Percentiles rank a stretch among this genome's conserved stretches.
phyloP scores from a whole-genome alignment of 2,329 filamentous ascomycete species.

The Sporothrix brunneoviolacea region DNA sequence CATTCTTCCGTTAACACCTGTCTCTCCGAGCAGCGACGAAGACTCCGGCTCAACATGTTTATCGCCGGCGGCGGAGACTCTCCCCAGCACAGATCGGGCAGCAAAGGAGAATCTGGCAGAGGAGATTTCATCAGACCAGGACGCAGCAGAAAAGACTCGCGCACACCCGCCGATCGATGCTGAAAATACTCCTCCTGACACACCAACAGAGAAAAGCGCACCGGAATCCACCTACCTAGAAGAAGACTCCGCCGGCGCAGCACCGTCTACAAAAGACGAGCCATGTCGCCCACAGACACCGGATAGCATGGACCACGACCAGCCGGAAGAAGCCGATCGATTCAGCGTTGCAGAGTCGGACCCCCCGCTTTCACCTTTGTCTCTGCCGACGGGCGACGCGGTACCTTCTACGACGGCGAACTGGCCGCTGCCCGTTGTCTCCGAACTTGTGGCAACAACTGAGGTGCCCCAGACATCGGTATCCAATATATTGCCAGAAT shows the following conservation, averaged over 20 bases:
- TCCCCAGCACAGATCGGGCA: background rate
- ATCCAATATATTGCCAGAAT: too few relatives aligned
- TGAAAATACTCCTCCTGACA: slow-evolving; percentile 2
- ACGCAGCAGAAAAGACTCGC: too few relatives aligned
- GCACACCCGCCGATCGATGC: background rate
- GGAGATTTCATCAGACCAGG: too few relatives aligned
- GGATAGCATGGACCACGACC: background rate
- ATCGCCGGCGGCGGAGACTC: background rate
- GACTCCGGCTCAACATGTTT: background rate
- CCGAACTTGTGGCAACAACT: background rate
- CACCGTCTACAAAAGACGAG: too few relatives aligned
- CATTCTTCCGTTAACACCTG: too few relatives aligned
- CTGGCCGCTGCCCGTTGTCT: slow-evolving; percentile 17
- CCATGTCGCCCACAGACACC: background rate
- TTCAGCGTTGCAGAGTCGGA: background rate
- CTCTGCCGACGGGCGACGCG: background rate
- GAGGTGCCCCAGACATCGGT: too few relatives aligned
- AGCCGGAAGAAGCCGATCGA: background rate
- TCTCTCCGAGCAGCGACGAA: too few relatives aligned
- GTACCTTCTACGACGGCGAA: slow-evolving; percentile 14
- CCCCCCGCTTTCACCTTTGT: background rate
- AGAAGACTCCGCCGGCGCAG: too few relatives aligned
- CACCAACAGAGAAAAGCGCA: background rate
- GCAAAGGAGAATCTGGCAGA: too few relatives aligned
- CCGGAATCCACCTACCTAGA: background rate